phyloP scores from a whole-genome alignment of 345 rosid species.

The Cardamine chenopodiifolia region DNA sequence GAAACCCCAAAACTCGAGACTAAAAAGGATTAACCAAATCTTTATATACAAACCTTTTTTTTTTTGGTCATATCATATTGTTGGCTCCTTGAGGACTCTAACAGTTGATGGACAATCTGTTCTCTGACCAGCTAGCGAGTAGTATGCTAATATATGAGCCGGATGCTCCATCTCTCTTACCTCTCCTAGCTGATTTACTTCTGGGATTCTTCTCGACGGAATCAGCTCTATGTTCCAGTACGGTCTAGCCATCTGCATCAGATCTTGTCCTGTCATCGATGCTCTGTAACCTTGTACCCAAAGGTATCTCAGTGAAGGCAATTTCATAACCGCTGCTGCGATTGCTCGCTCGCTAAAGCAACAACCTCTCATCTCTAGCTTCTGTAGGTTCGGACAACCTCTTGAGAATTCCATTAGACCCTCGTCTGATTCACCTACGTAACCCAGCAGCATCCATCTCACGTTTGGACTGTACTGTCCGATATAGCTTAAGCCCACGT shows the following conservation, averaged over 20 bases:
- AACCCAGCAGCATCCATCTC: slow-evolving; percentile 93
- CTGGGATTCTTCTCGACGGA: slow-evolving; percentile 52
- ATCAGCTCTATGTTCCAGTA: slow-evolving; percentile 95
- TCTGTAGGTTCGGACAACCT: slow-evolving; percentile 88
- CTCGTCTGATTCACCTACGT: slow-evolving; percentile 74
- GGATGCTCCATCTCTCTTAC: slow-evolving; percentile 56
- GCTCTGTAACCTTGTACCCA: slow-evolving; percentile 96
- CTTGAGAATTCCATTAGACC: slow-evolving; percentile 77
- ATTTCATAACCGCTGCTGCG: slow-evolving; percentile 60
- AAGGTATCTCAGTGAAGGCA: slow-evolving; percentile 79
- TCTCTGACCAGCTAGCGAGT: slow-evolving; percentile 91
- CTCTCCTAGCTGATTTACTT: slow-evolving; percentile 43
- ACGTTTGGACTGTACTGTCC: slow-evolving; percentile 76
- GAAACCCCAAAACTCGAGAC: slow-evolving; percentile 25
- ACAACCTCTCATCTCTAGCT: slow-evolving; percentile 94
- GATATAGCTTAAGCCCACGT: slow-evolving; percentile 76
- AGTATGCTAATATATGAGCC: slow-evolving; percentile 88
- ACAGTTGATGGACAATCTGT: slow-evolving; percentile 80
- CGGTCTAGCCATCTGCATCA: slow-evolving; percentile 80
- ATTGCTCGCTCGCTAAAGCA: slow-evolving; percentile 80
- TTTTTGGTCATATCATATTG: not conserved
- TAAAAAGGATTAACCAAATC: slow-evolving; percentile 17
- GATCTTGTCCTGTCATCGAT: slow-evolving; percentile 55
- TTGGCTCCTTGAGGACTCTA: slow-evolving; percentile 33
- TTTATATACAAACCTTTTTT: slow-evolving; percentile 41